Conservation (phyloP, 345 rosid species). For the Draba incana region DNA sequence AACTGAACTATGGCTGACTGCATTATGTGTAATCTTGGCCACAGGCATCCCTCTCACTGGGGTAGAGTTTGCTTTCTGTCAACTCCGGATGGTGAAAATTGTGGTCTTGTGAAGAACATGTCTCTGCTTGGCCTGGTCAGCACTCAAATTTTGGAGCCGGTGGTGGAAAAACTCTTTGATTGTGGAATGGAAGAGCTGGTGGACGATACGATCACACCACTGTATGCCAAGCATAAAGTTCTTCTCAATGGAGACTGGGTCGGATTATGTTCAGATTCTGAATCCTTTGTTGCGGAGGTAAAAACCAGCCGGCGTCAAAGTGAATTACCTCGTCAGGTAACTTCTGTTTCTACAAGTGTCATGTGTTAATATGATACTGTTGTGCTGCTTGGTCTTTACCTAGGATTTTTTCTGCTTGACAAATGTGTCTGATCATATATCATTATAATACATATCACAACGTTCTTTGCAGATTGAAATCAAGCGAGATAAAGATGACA, state of each 20-base stretch:
- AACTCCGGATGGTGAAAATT: conserved; percentile 96
- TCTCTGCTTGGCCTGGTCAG: conserved; percentile 82
- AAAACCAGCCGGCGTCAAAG: conserved; percentile 63
- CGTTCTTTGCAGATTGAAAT: conserved; percentile 70
- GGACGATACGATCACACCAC: conserved; percentile 55
- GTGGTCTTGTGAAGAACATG: conserved; percentile 95
- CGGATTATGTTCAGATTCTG: conserved; percentile 69
- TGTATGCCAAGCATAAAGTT: conserved; percentile 58
- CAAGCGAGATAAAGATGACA: conserved; percentile 64
- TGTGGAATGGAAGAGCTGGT: conserved; percentile 73
- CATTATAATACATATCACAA: conserved; percentile 3
- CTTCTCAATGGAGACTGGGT: conserved; percentile 93
- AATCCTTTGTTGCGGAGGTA: conserved; percentile 55
- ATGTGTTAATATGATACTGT: conserved; percentile 14
- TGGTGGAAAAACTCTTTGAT: conserved; percentile 48
- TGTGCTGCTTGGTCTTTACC: conserved; percentile 21
- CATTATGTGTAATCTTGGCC: conserved; percentile 12
- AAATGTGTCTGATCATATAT: background rate
- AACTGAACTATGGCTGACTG: background rate
- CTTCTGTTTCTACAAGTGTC: conserved; percentile 25
- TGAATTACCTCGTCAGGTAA: conserved; percentile 70
- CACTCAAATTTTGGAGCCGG: conserved; percentile 53
- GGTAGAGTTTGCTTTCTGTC: conserved; percentile 94
- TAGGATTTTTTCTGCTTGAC: conserved; percentile 1
- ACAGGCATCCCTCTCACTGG: conserved; percentile 97